Evolutionary conservation across 2,329 filamentous ascomycete genomes (phyloP), one percentile per base, ranked within the genome.

Genomic region (Penicillium sp.): DNA sequence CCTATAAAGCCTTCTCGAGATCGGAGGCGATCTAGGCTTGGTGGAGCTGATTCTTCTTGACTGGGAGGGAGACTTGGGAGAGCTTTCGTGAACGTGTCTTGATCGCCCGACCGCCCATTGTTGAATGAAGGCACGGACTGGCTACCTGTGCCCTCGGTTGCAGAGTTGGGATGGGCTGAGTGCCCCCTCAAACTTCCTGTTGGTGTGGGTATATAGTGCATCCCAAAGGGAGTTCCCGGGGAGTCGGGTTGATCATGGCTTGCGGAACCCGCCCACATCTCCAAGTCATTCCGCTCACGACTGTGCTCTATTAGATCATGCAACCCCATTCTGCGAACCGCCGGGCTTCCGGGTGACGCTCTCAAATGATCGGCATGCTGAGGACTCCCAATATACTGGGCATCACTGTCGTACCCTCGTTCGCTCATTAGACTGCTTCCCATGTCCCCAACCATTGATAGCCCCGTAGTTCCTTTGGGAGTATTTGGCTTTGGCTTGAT

Each of bases 351-450:
- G 9, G 57, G 59, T 12, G 60, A 58, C 27, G 44, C 46, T 12
- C 41, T 48, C 13, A 51, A 15, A 6, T 31, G 50, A 6, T 56
- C 56, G 27, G 18, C 42, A 31, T 68, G 64, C 23, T 63, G 67
- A 25, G 74, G 72, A 13, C 69, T 75, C 15, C 64, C 52, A 40
- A 77, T 70, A 37, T 57, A 72, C 32, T 72, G 72, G 12, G 74
- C 74, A 63, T 77, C 74, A 46, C 74, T 76, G 53, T 77, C 74
- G 55, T 77, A 76, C 8, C 66, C 72, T 51, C 63, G 64, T 35
- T 73, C 73, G 35, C 69, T 76, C 59, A 69, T 67, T 53, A 74
- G 56, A 48, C 70, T 73, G 50, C 68, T 68, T 39, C 66, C 69
- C 34, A 68, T 44, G n/a, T 65, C 64, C 27, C 57, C 50, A 8